These are phyloP conservation scores for Metschnikowia lochheadii DNA, from an alignment of 805 yeast genomes.

Conservation along the genomic window DNA sequence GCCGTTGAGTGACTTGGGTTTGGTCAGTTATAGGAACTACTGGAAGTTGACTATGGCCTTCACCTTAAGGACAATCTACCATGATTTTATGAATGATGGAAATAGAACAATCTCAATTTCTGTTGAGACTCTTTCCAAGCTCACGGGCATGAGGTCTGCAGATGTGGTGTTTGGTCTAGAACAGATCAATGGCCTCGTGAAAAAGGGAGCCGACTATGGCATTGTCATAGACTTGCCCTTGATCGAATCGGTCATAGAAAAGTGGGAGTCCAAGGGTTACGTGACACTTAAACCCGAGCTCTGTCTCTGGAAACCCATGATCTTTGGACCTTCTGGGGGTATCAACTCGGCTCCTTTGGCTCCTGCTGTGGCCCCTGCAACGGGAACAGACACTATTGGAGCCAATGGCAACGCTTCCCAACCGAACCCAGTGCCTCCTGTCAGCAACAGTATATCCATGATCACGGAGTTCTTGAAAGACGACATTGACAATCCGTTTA, in stretches of 20 bases:
- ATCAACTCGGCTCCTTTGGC: constrained; percentile 56
- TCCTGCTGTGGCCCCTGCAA: constrained; percentile 20
- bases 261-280: constrained; percentile 55
- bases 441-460: constrained; percentile 50
- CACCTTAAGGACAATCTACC: constrained; percentile 31
- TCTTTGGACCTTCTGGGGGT: constrained; percentile 85
- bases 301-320: constrained; percentile 75
- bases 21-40: constrained; percentile 78
- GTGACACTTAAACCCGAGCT: constrained; percentile 47
- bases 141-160: constrained; percentile 82
- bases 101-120: constrained; percentile 31
- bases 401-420: not conserved
- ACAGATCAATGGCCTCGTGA: constrained; percentile 58
- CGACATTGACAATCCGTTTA: constrained; percentile 60
- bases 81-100: constrained; percentile 13
- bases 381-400: not conserved
- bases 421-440: constrained; percentile 10
- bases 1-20: constrained; percentile 84
- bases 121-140: constrained; percentile 56
- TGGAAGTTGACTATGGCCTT: constrained; percentile 72
- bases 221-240: constrained; percentile 46
- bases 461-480: constrained; percentile 60
- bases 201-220: constrained; percentile 44
- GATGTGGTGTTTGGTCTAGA: constrained; percentile 88
- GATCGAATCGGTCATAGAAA: constrained; percentile 39